Evolutionary conservation across 441 rosid species (phyloP).

Genomic region (Theobroma grandiflorum): DNA sequence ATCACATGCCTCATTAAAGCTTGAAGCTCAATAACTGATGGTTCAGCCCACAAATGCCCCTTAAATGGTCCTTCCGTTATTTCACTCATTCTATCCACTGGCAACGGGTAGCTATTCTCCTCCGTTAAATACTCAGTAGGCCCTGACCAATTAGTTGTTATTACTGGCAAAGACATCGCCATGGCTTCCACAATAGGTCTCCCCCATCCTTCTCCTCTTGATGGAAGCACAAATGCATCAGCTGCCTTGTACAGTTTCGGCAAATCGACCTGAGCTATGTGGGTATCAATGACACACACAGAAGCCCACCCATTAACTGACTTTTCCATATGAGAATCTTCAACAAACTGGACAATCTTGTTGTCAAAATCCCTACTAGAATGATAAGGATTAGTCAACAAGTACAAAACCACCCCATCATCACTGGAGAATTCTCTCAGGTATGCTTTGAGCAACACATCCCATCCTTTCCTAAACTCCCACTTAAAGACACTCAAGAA

Average conservation of each 20-base stretch:
- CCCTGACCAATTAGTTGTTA: conserved; percentile 87
- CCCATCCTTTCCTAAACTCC: conserved; percentile 95
- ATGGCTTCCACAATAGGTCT: conserved; percentile 86
- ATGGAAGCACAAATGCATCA: conserved; percentile 77
- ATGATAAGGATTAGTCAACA: conserved; percentile 83
- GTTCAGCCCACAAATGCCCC: conserved; percentile 88
- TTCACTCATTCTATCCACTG: conserved; percentile 61
- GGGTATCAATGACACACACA: conserved; percentile 63
- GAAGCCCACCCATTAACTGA: conserved; percentile 58
- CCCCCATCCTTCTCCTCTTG: conserved; percentile 96
- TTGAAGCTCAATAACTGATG: conserved; percentile 64
- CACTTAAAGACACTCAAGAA: conserved; percentile 91
- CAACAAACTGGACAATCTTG: conserved; percentile 73
- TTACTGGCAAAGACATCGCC: conserved; percentile 90
- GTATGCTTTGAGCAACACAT: conserved; percentile 77
- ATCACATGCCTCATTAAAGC: conserved; percentile 65
- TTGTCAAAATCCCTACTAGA: conserved; percentile 66
- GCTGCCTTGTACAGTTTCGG: conserved; percentile 81
- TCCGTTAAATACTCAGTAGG: conserved; percentile 76
- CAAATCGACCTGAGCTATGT: conserved; percentile 76
- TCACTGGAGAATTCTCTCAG: conserved; percentile 62
- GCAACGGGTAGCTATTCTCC: conserved; percentile 73
- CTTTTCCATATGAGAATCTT: conserved; percentile 43
- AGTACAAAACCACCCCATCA: conserved; percentile 64
- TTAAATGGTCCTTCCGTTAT: conserved; percentile 76